Evolutionary conservation across 805 yeast genomes (phyloP), one percentile per base, ranked within the genome.

Genomic region (Barnettozyma wickerhamii): DNA sequence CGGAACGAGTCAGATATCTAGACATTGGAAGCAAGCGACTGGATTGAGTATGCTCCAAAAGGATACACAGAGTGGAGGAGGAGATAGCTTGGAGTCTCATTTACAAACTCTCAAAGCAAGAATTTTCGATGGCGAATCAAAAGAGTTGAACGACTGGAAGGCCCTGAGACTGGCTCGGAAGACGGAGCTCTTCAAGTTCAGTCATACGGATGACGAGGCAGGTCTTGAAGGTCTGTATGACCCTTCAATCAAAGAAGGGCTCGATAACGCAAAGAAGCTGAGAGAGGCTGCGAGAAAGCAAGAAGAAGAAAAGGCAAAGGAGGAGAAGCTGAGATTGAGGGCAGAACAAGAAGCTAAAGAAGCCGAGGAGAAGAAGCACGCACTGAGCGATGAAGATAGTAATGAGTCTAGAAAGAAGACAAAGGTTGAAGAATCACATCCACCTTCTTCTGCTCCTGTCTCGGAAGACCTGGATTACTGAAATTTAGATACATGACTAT

Each of bases 171-270:
- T 64, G 5, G 59, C 72, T 4, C 54, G 76, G 44, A 57, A 58
- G 5, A 57, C 58, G 7, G 50, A 57, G 26, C 46, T 75, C 49
- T 60, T 62, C 38, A 58, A 65, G 19, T 65, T 72, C 33, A 57
- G 50, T 20, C 56, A 60, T 12, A 65, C 65, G 12, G 59, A 62
- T 40, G 68, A 60, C 31, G 42, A 46, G 0, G 49, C 53, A 7
- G 75, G 74, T 10, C 41, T 66, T 10, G 53, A 53, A 4, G 75
- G 75, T 3, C 45, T 71, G n/a, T 69, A 63, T 45, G 59, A 66
- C 41, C 40, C 47, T 1, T 19, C 47, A 2, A 30, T 58, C 28
- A 53, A 55, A 21, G 38, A 46, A 9, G 37, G 34, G n/a, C 45
- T 49, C 5, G 47, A 45, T 15, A 34, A 43, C 3, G 37, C 45